Percentiles rank a stretch among this genome's conserved stretches.
Evolutionary conservation across 1,139 yeast genomes (phyloP).

Genomic region (Entelexis paramagnoliae): DNA sequence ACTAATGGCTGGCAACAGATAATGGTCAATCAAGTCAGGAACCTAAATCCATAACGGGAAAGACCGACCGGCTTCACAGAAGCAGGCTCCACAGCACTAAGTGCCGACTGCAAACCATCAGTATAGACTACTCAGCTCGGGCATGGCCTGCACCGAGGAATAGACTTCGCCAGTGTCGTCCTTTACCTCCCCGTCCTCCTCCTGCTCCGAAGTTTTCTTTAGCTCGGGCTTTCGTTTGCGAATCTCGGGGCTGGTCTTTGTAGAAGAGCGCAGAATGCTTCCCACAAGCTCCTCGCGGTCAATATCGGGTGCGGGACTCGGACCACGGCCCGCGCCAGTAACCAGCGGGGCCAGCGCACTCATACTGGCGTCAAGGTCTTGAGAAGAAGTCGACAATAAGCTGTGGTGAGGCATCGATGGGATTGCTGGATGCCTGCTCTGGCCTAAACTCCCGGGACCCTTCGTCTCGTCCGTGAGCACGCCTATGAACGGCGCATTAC

Average conservation of each 20-base stretch:
- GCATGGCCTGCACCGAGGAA: conserved; percentile 1
- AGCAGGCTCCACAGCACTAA: no score
- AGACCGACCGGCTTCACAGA: no score
- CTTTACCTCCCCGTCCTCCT: background rate
- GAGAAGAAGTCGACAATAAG: background rate
- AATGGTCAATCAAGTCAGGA: no score
- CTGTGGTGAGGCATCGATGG: background rate
- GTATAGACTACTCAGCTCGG: conserved; percentile 13
- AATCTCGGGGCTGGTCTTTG: background rate
- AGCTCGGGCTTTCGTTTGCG: background rate
- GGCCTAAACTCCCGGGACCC: background rate
- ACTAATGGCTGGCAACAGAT: no score
- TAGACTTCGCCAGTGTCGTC: background rate
- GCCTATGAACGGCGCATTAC: background rate
- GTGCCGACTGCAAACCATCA: no score
- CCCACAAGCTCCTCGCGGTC: conserved; percentile 12
- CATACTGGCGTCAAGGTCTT: conserved; percentile 1
- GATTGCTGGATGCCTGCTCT: background rate
- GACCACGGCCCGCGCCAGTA: background rate
- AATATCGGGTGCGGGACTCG: background rate
- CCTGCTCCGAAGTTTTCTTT: no score
- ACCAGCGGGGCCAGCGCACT: background rate
- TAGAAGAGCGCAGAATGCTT: conserved; percentile 3
- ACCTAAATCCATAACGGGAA: no score
- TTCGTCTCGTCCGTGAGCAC: background rate